These are phyloP conservation scores for Cryphonectria parasitica DNA, from an alignment of 2,329 filamentous ascomycete species.

Conservation along the genomic window DNA sequence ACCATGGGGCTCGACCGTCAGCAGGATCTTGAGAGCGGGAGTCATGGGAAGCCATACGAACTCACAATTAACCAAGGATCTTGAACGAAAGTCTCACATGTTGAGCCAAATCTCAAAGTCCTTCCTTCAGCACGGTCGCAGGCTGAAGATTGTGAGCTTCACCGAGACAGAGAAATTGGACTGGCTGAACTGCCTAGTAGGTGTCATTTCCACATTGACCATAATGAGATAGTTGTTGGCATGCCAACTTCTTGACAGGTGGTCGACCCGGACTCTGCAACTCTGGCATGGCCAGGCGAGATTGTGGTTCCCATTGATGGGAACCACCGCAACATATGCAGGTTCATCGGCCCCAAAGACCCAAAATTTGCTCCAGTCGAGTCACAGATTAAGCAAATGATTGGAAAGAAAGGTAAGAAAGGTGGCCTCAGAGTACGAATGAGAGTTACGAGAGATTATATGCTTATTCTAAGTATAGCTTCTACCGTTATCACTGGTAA, in stretches of 20 bases:
- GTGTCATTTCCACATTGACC: background rate
- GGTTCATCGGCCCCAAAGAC: background rate
- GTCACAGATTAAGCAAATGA: background rate
- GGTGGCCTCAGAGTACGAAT: background rate
- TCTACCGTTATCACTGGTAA: background rate
- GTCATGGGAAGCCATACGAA: slow-evolving; percentile 14
- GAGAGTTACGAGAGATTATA: background rate
- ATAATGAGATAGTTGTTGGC: background rate
- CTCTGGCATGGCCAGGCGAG: background rate
- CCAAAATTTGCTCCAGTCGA: background rate
- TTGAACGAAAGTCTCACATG: slow-evolving; percentile 3
- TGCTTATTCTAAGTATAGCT: background rate
- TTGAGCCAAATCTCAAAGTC: slow-evolving; percentile 10
- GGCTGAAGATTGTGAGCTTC: slow-evolving; percentile 14
- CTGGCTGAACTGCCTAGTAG: slow-evolving; percentile 14
- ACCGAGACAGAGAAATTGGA: slow-evolving; percentile 15
- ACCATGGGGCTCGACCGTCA: slow-evolving; percentile 8
- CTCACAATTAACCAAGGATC: slow-evolving; percentile 11
- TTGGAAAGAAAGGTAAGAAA: background rate
- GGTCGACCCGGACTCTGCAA: background rate
- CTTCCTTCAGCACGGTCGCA: slow-evolving; percentile 6
- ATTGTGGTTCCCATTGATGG: background rate
- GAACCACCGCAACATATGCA: background rate
- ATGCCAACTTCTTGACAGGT: background rate
- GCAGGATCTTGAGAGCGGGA: slow-evolving; percentile 7